These are phyloP conservation scores for Picea mariana DNA, from an alignment of 83 land plant genomes.

Conservation along the genomic window DNA sequence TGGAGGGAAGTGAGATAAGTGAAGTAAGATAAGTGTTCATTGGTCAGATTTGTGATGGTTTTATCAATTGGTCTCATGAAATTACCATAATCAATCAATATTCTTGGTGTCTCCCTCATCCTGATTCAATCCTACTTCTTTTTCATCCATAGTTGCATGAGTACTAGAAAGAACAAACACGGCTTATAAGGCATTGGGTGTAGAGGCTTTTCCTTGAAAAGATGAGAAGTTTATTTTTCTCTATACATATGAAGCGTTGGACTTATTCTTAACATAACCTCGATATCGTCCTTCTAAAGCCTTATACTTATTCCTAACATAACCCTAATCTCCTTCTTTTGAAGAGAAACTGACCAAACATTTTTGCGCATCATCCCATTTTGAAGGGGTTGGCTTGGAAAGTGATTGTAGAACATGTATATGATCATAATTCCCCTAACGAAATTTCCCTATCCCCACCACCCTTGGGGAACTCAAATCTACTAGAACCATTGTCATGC, in stretches of 20 bases:
- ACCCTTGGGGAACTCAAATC: slow-evolving; percentile 52
- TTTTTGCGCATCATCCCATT: slow-evolving; percentile 83
- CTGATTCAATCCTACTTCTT: slow-evolving; percentile 8
- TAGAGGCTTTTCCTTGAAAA: slow-evolving; percentile 17
- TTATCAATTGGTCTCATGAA: neutral
- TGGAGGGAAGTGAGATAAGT: too few species aligned
- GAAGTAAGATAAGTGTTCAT: slow-evolving; percentile 39
- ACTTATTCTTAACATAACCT: slow-evolving; percentile 10
- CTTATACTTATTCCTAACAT: slow-evolving; percentile 8
- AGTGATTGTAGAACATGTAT: slow-evolving; percentile 25
- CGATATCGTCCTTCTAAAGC: slow-evolving; percentile 19
- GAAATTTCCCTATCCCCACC: slow-evolving; percentile 21
- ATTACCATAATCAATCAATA: neutral
- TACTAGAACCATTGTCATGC: slow-evolving; percentile 14
- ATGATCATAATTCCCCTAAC: too few species aligned
- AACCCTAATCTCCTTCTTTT: slow-evolving; percentile 11
- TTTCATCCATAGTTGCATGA: neutral
- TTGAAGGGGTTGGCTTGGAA: slow-evolving; percentile 60
- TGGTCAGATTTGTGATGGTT: neutral
- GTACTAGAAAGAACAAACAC: neutral
- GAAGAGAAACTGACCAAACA: slow-evolving; percentile 54
- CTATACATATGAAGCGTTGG: slow-evolving; percentile 6
- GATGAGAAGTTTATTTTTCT: slow-evolving; percentile 8
- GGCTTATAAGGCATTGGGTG: slow-evolving; percentile 35
- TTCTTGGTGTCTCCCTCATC: neutral